Evolutionary conservation across 257 asterid species (phyloP), one percentile per base, ranked within the genome.

Genomic region (Avicennia marina): DNA sequence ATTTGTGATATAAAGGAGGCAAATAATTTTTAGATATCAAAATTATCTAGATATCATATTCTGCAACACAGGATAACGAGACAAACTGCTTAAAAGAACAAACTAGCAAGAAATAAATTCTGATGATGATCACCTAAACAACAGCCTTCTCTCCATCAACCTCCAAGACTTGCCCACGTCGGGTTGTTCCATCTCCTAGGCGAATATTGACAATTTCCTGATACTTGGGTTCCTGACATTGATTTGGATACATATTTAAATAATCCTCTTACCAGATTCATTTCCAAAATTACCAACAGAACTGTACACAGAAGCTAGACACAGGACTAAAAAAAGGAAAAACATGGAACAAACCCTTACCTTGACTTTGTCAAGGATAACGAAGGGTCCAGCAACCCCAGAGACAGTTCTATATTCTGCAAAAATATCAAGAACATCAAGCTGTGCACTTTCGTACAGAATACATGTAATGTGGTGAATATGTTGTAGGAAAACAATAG

Each of bases 61-160:
- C 33, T 12, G 50, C 11, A 32, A 26, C 10, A 15, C 29, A 4
- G 3, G 31, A 58, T 22, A 6, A 41, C 26, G 29, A 27, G 31
- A 26, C 31, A 46, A 24, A 52, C 53, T 24, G 64, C 58, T 39
- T 20, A 58, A 67, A 67, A n/a, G n/a, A 13, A 47, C 41, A 43
- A 34, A 52, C 13, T n/a, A 47, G 46, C 58, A 3, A 36, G 2
- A 57, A 29, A 11, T n/a, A 55, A 54, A 31, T 39, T 22, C 12
- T 34, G 47, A 68, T 48, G 45, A 48, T 25, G 13, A 53, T 66
- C 64, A 90, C 96, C 98, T 87, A 96, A 68, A 90, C 96, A 75
- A 90, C 95, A 53, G 98, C 96, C 66, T 87, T 90, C 76, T 90
- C 96, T 41, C 98, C 98, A 74, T 90, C 98, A 53, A 90, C 98